Base-by-base conservation (phyloP, 2,329 filamentous ascomycete species). In the Aspergillus phoenicis region DNA sequence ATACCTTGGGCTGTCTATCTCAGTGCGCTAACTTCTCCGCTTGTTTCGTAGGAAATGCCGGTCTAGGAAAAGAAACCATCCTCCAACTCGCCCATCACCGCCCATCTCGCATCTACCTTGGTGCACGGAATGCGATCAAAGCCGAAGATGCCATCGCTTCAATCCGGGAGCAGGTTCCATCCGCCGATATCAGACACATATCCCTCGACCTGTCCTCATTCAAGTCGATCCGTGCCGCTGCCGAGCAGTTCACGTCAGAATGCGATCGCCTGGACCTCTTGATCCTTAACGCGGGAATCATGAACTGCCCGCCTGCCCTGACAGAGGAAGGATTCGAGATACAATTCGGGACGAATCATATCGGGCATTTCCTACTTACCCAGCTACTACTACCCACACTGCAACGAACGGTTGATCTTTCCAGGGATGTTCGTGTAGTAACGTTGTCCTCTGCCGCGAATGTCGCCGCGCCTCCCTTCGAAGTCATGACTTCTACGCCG, bases 21-120 rank as follows among this genome's bases (percentile, higher is more conserved):
- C 11, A 33, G 3, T n/a, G 17, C 49, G 22, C 63, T 63, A 54
- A 61, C 30, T 22, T 38, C 10, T n/a, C 4, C 30, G 6, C 13
- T 33, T 17, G 55, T 43, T 28, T 10, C 24, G 10, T 13, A 80
- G 80, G 81, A 28, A 83, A 81, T 63, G 66, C 72, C 26, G 81
- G 81, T 8, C 73, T 82, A 26, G 81, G 81, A 36, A 77, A 77
- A 69, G 78, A 82, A 64, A 80, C 81, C 7, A 70, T 84, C 47
- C 67, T 78, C 38, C 77, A 81, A 56, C 75, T 85, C 47, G 80
- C 80, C n/a, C 76, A 75, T 59, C 84, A 86, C 68, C 70, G 75
- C 7, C 83, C 85, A 1, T 73, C 75, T 0, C 80, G 84, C 59
- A 82, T 87, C 62, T 86, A 83, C 73, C 79, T 87, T 60, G 83